Conservation (phyloP, 2,329 filamentous ascomycete genomes). For the Cryphonectria nitschkei region DNA sequence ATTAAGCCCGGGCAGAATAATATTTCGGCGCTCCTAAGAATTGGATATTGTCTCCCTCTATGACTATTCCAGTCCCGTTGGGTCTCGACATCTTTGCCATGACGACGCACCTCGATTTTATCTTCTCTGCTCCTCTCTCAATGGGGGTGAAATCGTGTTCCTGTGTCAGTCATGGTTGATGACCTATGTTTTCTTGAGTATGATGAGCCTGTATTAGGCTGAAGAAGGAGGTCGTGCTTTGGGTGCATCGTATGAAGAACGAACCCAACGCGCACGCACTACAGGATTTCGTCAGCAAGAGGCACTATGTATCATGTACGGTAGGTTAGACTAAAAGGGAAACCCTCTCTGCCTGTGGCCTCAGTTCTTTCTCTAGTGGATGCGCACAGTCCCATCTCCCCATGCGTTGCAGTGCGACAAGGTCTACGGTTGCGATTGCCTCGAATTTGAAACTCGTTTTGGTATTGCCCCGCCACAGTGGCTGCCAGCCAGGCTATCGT, state of each 20-base stretch:
- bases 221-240: neutral
- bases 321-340: neutral
- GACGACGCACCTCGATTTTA: neutral
- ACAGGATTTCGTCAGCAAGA: neutral
- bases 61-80: conserved; percentile 65
- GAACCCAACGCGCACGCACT: no score
- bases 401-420: neutral
- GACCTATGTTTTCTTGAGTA: neutral
- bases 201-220: neutral
- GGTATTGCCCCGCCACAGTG: neutral
- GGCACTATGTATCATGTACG: neutral
- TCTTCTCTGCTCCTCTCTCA: neutral
- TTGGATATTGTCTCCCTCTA: conserved; percentile 57
- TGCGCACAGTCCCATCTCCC: neutral
- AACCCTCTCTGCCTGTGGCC: neutral
- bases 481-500: conserved; percentile 3
- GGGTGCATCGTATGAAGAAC: neutral
- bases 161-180: neutral
- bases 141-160: neutral
- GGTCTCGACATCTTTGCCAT: conserved; percentile 56
- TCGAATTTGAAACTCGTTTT: conserved; percentile 15
- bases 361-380: neutral
- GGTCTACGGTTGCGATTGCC: neutral
- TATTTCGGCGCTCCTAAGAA: conserved; percentile 65
- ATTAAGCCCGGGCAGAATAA: conserved; percentile 59